These are phyloP conservation scores for Lactarius sanguifluus DNA, from an alignment of 768 basidiomycete genomes.

Conservation along the genomic window DNA sequence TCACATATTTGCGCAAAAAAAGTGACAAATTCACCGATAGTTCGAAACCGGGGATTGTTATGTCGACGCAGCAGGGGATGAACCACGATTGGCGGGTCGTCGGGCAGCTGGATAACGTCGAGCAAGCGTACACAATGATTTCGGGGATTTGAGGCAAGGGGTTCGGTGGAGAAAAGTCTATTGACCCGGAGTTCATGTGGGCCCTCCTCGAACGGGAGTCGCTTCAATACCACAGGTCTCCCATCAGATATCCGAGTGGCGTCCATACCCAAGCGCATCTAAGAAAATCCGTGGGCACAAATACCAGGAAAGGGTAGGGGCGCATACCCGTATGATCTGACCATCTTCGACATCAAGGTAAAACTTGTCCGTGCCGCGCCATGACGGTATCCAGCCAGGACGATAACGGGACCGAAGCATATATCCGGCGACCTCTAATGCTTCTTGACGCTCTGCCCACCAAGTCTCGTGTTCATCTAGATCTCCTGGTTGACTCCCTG, in stretches of 20 bases:
- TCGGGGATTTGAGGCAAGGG: neutral
- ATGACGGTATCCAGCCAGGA: conserved; percentile 11
- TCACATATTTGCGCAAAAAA: conserved; percentile 31
- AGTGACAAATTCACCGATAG: conserved; percentile 31
- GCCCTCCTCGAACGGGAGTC: neutral
- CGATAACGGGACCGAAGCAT: conserved; percentile 13
- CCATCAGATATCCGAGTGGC: conserved; percentile 2
- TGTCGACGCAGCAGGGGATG: conserved; percentile 33
- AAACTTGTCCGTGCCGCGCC: neutral
- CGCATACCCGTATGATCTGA: neutral
- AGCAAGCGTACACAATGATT: conserved; percentile 8
- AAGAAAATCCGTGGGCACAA: neutral
- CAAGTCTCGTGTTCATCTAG: neutral
- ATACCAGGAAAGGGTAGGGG: too few relatives aligned
- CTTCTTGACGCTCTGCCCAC: conserved; percentile 12
- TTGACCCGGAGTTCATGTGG: conserved; percentile 7
- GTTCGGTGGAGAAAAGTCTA: neutral
- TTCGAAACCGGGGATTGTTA: conserved; percentile 31
- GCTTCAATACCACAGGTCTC: conserved; percentile 1
- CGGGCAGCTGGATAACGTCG: conserved; percentile 1
- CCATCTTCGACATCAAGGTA: conserved; percentile 4
- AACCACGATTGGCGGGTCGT: conserved; percentile 25
- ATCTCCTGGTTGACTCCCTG: neutral
- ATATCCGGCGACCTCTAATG: conserved; percentile 4
- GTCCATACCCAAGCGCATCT: neutral